A percentile compares a stretch with the other conserved stretches of the same genome.
These are phyloP conservation scores for Meyerozyma sp. DNA, from an alignment of 1,139 yeast genomes.

Conservation along the genomic window DNA sequence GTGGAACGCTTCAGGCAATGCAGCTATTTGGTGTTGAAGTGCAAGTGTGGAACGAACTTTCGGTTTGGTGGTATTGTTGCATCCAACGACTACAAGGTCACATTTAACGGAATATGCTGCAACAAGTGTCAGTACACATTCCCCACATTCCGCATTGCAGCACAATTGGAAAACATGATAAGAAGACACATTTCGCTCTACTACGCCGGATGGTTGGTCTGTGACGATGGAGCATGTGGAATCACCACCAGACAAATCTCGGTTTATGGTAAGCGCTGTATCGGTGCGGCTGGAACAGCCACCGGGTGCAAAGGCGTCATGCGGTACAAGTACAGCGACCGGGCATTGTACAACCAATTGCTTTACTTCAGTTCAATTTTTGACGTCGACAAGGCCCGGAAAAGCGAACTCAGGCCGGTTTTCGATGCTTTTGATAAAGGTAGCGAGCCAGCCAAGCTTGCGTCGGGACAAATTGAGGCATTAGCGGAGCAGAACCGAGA, in stretches of 20 bases:
- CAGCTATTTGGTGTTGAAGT: conserved; percentile 48
- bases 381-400: conserved; percentile 76
- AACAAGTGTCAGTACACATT: conserved; percentile 50
- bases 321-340: conserved; percentile 73
- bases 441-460: conserved; percentile 36
- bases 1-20: conserved; percentile 73
- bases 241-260: conserved; percentile 77
- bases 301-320: conserved; percentile 80
- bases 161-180: conserved; percentile 70
- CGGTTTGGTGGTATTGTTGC: conserved; percentile 70
- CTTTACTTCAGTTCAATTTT: conserved; percentile 74
- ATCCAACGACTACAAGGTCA: conserved; percentile 53
- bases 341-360: conserved; percentile 80
- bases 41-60: conserved; percentile 61
- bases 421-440: conserved; percentile 20
- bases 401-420: conserved; percentile 46
- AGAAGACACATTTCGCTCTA: conserved; percentile 68
- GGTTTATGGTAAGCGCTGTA: conserved; percentile 85
- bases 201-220: conserved; percentile 79
- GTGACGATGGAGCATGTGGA: conserved; percentile 86
- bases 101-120: conserved; percentile 71
- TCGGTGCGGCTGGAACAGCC: conserved; percentile 57
- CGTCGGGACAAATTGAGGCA: conserved; percentile 60
- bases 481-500: conserved; percentile 77
- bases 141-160: conserved; percentile 49